Conservation (phyloP, 805 yeast species). For the Lipomyces starkeyi region DNA sequence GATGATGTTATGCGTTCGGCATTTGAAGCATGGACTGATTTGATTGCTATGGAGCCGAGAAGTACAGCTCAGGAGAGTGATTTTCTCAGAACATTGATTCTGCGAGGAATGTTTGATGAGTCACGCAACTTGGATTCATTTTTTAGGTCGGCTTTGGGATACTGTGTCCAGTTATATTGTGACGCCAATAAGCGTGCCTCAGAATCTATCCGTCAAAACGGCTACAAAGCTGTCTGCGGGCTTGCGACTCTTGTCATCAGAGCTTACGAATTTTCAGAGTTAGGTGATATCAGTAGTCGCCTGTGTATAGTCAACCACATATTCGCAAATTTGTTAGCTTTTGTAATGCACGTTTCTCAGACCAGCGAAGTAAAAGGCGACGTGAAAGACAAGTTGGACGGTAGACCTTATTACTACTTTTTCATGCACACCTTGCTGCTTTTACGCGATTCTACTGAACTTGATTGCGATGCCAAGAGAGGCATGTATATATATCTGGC, state of each 20-base stretch:
- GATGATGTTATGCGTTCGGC: not conserved
- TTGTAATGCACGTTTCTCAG: not conserved
- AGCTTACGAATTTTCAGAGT: not conserved
- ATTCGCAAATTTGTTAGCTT: not conserved
- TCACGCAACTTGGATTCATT: not conserved
- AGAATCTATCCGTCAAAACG: not conserved
- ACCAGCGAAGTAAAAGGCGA: not conserved
- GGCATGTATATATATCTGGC: not conserved
- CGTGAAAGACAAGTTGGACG: not conserved
- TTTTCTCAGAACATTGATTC: not conserved
- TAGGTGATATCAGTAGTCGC: not conserved
- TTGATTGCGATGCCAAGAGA: not conserved
- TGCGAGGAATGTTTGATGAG: not conserved
- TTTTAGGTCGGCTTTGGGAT: not conserved
- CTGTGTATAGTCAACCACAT: not conserved
- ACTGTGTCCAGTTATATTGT: not conserved
- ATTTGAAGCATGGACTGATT: not conserved
- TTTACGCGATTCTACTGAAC: not conserved
- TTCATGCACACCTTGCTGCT: not conserved
- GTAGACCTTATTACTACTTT: not conserved
- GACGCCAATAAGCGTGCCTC: not conserved
- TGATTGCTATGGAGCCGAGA: not conserved
- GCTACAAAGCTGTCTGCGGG: not conserved
- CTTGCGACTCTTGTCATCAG: not conserved
- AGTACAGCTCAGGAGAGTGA: not conserved